Evolutionary conservation across 1,139 yeast species (phyloP).

Genomic region (Blastobotrys niveus): DNA sequence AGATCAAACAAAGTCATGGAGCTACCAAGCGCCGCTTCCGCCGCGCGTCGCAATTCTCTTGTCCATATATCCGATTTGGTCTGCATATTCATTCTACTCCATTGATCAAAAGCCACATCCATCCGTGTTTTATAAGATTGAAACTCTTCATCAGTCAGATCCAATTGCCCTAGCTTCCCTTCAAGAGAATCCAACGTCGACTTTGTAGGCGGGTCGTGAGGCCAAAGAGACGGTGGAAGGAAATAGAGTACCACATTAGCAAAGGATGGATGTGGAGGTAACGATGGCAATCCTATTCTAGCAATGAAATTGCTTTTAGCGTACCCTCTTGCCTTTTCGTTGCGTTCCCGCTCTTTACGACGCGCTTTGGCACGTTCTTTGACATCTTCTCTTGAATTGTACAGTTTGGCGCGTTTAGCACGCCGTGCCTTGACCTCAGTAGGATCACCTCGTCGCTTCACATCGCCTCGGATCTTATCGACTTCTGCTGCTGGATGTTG

Average conservation of each 20-base stretch:
- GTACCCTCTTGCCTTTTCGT: slow-evolving; percentile 34
- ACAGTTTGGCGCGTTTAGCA: slow-evolving; percentile 37
- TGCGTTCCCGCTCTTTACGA: slow-evolving; percentile 37
- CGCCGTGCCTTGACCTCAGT: slow-evolving; percentile 40
- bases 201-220: slow-evolving; percentile 45
- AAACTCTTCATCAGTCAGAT: slow-evolving; percentile 14
- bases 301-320: slow-evolving; percentile 36
- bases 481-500: slow-evolving; percentile 43
- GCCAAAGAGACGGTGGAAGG: slow-evolving; percentile 43
- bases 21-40: slow-evolving; percentile 40
- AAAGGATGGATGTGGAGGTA: slow-evolving; percentile 43
- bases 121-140: slow-evolving; percentile 28
- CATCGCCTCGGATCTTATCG: slow-evolving; percentile 41
- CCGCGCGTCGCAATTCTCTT: slow-evolving; percentile 41
- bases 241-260: slow-evolving; percentile 44
- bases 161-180: slow-evolving; percentile 25
- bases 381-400: slow-evolving; percentile 44
- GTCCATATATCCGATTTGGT: slow-evolving; percentile 39
- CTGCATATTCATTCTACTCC: slow-evolving; percentile 37
- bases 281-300: slow-evolving; percentile 36
- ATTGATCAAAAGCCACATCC: slow-evolving; percentile 41
- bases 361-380: slow-evolving; percentile 38
- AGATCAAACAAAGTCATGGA: slow-evolving; percentile 41
- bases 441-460: slow-evolving; percentile 45
- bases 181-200: slow-evolving; percentile 38